phyloP scores from a whole-genome alignment of 2,329 filamentous ascomycete genomes.

The Pestalotiopsis sp. region DNA sequence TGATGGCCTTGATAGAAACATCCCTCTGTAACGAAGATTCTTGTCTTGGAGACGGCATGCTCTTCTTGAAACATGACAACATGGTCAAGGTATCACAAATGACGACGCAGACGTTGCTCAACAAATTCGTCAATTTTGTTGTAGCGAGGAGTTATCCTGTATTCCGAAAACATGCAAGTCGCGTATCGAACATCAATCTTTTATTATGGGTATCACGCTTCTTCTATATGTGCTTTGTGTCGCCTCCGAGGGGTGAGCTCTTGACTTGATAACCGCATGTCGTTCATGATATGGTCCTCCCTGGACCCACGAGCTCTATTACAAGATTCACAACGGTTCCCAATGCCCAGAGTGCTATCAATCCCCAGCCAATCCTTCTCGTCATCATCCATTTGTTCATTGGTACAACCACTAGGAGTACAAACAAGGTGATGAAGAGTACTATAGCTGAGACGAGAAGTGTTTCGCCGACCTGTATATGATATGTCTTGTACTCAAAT shows the following conservation, averaged over 20 bases:
- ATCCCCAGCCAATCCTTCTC: conserved; percentile 75
- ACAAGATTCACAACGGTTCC: conserved; percentile 82
- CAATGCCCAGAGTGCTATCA: conserved; percentile 79
- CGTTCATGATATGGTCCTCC: background rate
- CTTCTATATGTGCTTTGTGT: background rate
- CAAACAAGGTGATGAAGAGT: conserved; percentile 77
- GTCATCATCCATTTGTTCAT: conserved; percentile 86
- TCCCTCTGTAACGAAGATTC: background rate
- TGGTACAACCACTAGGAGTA: conserved; percentile 80
- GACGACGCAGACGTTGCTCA: background rate
- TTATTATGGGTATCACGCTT: background rate
- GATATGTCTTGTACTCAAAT: conserved; percentile 74
- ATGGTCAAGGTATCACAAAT: background rate
- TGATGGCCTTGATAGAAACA: background rate
- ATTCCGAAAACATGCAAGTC: background rate
- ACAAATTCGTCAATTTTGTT: background rate
- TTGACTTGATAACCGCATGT: background rate
- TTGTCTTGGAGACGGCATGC: background rate
- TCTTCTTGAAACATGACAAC: background rate
- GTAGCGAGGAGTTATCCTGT: too few species aligned
- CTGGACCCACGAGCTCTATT: conserved; percentile 68
- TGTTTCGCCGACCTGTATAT: conserved; percentile 82
- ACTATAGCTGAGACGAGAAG: conserved; percentile 85
- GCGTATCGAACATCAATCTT: background rate
- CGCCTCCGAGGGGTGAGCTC: background rate